Conservation (phyloP, 768 basidiomycete species). For the Pisolithus sp. region DNA sequence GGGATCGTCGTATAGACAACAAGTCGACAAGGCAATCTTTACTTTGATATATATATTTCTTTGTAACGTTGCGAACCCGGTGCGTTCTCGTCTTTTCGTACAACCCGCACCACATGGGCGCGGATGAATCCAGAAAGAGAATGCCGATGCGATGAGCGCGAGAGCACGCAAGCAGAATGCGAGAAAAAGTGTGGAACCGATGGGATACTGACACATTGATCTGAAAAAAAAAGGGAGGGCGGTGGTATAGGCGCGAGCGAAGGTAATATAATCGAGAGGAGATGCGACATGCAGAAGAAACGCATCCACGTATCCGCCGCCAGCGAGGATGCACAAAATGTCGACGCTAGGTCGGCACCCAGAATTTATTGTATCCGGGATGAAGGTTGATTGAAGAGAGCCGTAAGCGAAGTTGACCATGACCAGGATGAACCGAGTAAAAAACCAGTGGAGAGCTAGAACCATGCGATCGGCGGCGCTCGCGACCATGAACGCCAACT, state of each 20-base stretch:
- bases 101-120: slow-evolving; percentile 26
- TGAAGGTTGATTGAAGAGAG: slow-evolving; percentile 19
- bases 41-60: slow-evolving; percentile 8
- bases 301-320: slow-evolving; percentile 10
- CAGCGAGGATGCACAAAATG: slow-evolving; percentile 43
- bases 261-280: slow-evolving; percentile 1
- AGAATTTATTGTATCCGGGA: slow-evolving; percentile 21
- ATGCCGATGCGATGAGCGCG: slow-evolving; percentile 32
- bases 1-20: slow-evolving; percentile 27
- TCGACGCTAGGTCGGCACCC: slow-evolving; percentile 30
- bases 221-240: slow-evolving; percentile 20
- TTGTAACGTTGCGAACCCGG: not conserved
- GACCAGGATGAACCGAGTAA: slow-evolving; percentile 28
- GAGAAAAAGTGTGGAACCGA: slow-evolving; percentile 27
- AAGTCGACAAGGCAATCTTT: slow-evolving; percentile 21
- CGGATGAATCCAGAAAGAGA: slow-evolving; percentile 23
- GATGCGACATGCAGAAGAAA: slow-evolving; percentile 6
- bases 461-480: slow-evolving; percentile 22
- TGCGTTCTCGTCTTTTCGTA: slow-evolving; percentile 32
- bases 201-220: slow-evolving; percentile 39
- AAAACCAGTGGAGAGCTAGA: slow-evolving; percentile 22
- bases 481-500: slow-evolving; percentile 24
- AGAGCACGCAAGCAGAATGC: slow-evolving; percentile 36
- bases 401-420: slow-evolving; percentile 32
- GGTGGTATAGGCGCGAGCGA: slow-evolving; percentile 11